Evolutionary conservation across 2,329 filamentous ascomycete species (phyloP).

Genomic region (Cercospora brassicicola): DNA sequence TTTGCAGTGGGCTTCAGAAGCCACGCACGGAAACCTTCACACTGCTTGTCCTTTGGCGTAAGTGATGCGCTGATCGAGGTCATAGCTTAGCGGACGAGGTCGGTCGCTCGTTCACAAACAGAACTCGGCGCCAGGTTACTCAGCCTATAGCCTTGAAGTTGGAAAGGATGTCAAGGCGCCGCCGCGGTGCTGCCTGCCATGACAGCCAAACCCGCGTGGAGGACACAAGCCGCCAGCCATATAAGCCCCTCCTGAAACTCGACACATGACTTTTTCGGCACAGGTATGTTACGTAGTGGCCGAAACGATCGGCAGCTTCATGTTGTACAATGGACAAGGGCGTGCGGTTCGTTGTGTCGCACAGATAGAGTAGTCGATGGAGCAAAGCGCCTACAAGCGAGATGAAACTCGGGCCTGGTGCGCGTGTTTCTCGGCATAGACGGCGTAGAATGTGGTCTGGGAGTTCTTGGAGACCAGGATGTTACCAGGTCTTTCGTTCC

Average conservation of each 20-base stretch:
- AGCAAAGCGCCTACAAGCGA: slow-evolving; percentile 3
- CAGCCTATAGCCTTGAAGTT: neutral
- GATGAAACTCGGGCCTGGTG: slow-evolving; percentile 5
- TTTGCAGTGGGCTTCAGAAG: neutral
- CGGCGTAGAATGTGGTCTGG: neutral
- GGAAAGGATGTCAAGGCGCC: neutral
- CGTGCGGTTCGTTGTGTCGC: neutral
- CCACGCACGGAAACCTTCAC: neutral
- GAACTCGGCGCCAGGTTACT: neutral
- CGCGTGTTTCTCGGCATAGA: neutral
- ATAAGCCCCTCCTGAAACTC: neutral
- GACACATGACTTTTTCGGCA: neutral
- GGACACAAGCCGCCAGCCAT: neutral
- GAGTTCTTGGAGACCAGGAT: neutral
- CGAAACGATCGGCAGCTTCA: neutral
- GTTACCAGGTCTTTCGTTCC: neutral
- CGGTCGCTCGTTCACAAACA: neutral
- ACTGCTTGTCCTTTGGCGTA: neutral
- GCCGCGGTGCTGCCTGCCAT: neutral
- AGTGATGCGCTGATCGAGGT: neutral
- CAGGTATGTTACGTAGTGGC: neutral
- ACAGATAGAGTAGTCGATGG: slow-evolving; percentile 8
- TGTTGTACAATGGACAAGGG: neutral
- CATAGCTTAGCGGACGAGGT: neutral
- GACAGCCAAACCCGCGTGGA: neutral